These are phyloP conservation scores for Prasinococcaceae sp. DNA, from an alignment of 139 green algal species.

Conservation along the genomic window DNA sequence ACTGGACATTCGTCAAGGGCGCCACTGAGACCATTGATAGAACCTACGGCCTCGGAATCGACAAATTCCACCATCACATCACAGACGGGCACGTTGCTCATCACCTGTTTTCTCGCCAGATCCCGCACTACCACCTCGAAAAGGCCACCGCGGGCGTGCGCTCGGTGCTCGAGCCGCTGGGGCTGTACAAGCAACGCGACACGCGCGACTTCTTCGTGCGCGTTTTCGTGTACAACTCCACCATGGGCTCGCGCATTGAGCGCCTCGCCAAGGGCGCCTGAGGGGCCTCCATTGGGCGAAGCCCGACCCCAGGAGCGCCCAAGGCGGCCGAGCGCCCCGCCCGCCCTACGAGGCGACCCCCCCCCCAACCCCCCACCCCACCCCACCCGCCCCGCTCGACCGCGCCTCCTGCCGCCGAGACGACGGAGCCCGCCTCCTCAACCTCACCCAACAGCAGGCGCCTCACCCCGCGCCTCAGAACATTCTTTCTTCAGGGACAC, in stretches of 20 bases:
- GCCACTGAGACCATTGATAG: constrained; percentile 2
- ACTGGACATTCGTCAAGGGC: constrained; percentile 1
- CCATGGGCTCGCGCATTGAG: background rate
- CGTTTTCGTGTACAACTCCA: constrained; percentile 3
- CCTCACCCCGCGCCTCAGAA: no score
- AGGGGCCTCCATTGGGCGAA: no score
- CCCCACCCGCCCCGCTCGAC: no score
- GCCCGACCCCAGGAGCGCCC: no score
- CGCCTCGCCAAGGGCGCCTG: no score
- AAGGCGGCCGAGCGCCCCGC: no score
- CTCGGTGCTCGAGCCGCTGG: background rate
- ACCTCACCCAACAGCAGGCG: no score
- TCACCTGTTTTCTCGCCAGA: constrained; percentile 73
- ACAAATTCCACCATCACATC: constrained; percentile 69
- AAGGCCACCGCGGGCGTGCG: constrained; percentile 50
- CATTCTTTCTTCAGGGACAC: no score
- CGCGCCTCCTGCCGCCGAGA: no score
- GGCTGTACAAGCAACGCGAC: constrained; percentile 2
- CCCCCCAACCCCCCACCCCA: no score
- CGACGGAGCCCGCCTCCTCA: no score
- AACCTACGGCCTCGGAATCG: constrained; percentile 31
- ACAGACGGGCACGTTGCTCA: constrained; percentile 71
- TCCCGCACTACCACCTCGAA: constrained; percentile 75
- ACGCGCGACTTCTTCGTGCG: constrained; percentile 1
- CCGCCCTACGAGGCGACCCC: no score